Percentiles rank a stretch among this genome's conserved stretches.
Evolutionary conservation across 305 asterid genomes (phyloP).

Genomic region (Solanum hybrid): DNA sequence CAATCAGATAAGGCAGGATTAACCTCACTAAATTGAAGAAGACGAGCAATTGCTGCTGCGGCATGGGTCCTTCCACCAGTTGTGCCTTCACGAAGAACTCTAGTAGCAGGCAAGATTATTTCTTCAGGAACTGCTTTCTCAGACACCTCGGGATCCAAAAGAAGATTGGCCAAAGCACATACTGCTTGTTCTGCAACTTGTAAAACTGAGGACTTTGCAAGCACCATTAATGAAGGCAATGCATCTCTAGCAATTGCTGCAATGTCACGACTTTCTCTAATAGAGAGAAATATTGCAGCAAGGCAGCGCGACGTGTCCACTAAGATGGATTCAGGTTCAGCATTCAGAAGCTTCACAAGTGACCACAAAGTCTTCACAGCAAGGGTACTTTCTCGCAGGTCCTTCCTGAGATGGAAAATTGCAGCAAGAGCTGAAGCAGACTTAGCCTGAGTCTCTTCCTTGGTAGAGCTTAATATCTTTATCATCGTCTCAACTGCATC

Average conservation of each 20-base stretch:
- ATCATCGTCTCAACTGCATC: conserved; percentile 96
- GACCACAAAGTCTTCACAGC: conserved; percentile 68
- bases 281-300: conserved; percentile 86
- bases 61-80: conserved; percentile 71
- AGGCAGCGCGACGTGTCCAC: conserved; percentile 75
- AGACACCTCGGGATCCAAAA: conserved; percentile 75
- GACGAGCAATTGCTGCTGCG: conserved; percentile 90
- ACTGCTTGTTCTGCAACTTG: conserved; percentile 93
- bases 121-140: conserved; percentile 74
- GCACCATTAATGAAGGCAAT: conserved; percentile 58
- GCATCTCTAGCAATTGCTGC: conserved; percentile 71
- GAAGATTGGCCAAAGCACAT: conserved; percentile 93
- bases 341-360: conserved; percentile 54
- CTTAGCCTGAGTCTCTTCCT: conserved; percentile 92
- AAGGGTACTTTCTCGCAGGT: conserved; percentile 78
- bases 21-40: conserved; percentile 61
- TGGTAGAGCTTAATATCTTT: conserved; percentile 68
- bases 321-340: conserved; percentile 60
- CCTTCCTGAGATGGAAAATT: conserved; percentile 78
- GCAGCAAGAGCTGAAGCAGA: conserved; percentile 91
- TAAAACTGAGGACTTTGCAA: conserved; percentile 63
- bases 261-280: conserved; percentile 79
- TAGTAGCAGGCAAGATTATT: conserved; percentile 70
- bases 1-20: conserved; percentile 61
- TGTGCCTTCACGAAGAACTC: conserved; percentile 81